Percentiles rank a stretch among this genome's conserved stretches.
Conservation (phyloP, 345 rosid species). For the Passiflora organensis region DNA sequence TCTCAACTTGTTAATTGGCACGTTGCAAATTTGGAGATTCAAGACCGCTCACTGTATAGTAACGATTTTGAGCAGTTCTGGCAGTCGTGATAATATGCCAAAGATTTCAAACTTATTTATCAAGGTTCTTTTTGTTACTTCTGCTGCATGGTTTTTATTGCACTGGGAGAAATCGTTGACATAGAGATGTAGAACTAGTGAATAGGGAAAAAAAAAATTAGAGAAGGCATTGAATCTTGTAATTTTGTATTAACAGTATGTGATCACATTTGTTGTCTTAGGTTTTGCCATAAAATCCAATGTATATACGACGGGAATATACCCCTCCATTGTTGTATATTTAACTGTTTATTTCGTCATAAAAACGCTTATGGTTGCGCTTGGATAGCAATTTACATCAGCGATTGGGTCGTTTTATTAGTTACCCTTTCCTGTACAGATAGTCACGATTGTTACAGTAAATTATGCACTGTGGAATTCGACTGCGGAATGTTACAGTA, state of each 20-base stretch:
- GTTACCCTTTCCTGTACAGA: too few relatives aligned
- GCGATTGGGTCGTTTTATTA: too few relatives aligned
- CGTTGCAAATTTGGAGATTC: slow-evolving; percentile 94
- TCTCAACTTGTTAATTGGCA: slow-evolving; percentile 95
- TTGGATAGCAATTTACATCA: too few relatives aligned
- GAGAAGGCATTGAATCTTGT: slow-evolving; percentile 30
- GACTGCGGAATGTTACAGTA: too few relatives aligned
- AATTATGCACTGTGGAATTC: too few relatives aligned
- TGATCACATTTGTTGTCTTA: not conserved
- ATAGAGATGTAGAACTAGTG: slow-evolving; percentile 28
- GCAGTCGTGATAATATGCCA: slow-evolving; percentile 67
- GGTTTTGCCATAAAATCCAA: not conserved
- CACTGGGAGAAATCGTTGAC: slow-evolving; percentile 21
- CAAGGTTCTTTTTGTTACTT: slow-evolving; percentile 6
- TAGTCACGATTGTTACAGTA: too few relatives aligned
- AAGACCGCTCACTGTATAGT: slow-evolving; percentile 96
- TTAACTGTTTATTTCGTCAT: too few relatives aligned
- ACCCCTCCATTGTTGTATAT: not conserved
- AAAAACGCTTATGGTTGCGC: too few relatives aligned
- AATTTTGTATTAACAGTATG: slow-evolving; percentile 15
- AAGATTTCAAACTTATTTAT: slow-evolving; percentile 14
- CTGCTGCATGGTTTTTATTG: slow-evolving; percentile 25
- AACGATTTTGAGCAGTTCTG: slow-evolving; percentile 82
- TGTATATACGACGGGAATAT: slow-evolving; percentile 26
- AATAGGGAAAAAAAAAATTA: slow-evolving; percentile 1